Evolutionary conservation across 2,329 filamentous ascomycete species (phyloP).

Genomic region (Coniochaeta hoffmannii): DNA sequence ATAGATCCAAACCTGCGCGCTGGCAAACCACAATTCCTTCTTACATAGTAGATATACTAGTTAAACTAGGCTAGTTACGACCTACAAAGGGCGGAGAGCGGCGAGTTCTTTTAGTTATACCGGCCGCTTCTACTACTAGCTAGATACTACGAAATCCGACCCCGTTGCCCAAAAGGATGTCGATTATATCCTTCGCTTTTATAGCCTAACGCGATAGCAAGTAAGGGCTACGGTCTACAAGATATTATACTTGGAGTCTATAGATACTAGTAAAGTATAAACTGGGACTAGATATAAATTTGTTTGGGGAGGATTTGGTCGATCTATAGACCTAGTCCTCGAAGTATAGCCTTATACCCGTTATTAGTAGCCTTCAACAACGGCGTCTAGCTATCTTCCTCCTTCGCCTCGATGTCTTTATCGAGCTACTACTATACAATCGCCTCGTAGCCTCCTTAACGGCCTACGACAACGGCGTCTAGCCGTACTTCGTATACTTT

Average conservation of each 20-base stretch:
- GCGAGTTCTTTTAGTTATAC: neutral
- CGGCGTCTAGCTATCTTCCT: no score
- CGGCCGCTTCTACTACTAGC: neutral
- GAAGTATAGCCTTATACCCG: no score
- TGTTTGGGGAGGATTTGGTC: no score
- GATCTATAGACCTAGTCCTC: no score
- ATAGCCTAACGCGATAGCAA: neutral
- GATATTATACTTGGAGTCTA: neutral
- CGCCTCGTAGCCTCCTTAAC: no score
- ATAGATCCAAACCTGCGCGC: neutral
- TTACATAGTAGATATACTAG: neutral
- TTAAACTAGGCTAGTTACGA: constrained; percentile 1
- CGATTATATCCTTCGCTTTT: neutral
- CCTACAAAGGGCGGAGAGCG: neutral
- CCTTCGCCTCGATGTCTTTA: no score
- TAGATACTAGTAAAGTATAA: neutral
- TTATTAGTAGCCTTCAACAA: no score
- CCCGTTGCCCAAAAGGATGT: neutral
- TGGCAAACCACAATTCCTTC: neutral
- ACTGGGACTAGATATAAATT: neutral
- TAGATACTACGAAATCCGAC: neutral
- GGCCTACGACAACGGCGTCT: no score
- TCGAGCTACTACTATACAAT: no score
- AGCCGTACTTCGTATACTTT: no score
- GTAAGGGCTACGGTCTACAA: neutral